A percentile compares a stretch with the other conserved stretches of the same genome.
These are phyloP conservation scores for Argentina anserina DNA, from an alignment of 306 rosid genomes.

Conservation along the genomic window DNA sequence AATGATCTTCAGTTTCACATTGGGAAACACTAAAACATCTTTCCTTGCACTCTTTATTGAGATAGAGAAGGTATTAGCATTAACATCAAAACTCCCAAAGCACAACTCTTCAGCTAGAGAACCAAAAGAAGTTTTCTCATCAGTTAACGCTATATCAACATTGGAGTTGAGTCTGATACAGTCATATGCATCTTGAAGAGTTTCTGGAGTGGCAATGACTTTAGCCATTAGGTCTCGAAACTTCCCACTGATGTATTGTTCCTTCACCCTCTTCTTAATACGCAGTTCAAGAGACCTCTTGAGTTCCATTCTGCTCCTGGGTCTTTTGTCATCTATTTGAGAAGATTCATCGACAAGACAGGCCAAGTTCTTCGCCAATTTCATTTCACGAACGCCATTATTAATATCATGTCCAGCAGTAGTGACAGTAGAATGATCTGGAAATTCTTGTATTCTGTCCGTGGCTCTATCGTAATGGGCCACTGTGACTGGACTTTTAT, in stretches of 20 bases:
- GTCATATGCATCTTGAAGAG: constrained; percentile 67
- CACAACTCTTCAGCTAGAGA: constrained; percentile 49
- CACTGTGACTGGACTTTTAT: background rate
- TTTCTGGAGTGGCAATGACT: constrained; percentile 62
- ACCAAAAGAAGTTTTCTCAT: constrained; percentile 29
- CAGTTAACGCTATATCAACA: constrained; percentile 18
- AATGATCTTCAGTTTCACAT: constrained; percentile 59
- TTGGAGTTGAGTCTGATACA: constrained; percentile 71
- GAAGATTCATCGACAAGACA: constrained; percentile 49
- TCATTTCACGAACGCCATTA: constrained; percentile 26
- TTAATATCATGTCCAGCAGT: constrained; percentile 13
- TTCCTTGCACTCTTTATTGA: constrained; percentile 52
- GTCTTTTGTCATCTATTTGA: constrained; percentile 27
- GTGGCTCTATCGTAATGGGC: constrained; percentile 19
- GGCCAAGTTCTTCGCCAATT: constrained; percentile 63
- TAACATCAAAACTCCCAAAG: constrained; percentile 50
- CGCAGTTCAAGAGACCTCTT: constrained; percentile 58
- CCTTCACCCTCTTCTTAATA: constrained; percentile 75
- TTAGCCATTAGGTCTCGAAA: constrained; percentile 52
- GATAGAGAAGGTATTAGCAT: constrained; percentile 47
- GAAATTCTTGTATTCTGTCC: constrained; percentile 10
- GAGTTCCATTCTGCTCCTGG: constrained; percentile 56
- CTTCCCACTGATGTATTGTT: constrained; percentile 55
- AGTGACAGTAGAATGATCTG: constrained; percentile 27
- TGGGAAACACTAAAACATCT: constrained; percentile 70